phyloP scores from a whole-genome alignment of 2,329 filamentous ascomycete species.

The Cryoendolithus antarcticus region DNA sequence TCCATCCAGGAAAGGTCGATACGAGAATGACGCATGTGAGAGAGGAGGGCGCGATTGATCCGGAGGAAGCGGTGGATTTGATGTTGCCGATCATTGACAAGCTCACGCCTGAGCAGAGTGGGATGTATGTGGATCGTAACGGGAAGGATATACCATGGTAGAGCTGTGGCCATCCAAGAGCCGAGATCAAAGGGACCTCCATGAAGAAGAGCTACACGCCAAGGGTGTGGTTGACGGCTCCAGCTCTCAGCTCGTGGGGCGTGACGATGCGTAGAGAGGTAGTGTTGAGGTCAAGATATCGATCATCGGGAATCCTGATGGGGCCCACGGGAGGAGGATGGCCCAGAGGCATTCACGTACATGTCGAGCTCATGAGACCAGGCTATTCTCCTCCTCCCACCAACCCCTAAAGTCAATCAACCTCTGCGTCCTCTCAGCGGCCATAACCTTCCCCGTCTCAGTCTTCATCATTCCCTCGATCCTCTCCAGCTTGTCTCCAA shows the following conservation, averaged over 20 bases:
- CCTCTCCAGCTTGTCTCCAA: constrained; percentile 60
- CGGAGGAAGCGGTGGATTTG: constrained; percentile 3
- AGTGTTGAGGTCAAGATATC: too few species aligned
- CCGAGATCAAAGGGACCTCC: too few species aligned
- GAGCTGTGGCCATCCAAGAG: neutral
- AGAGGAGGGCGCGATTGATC: constrained; percentile 3
- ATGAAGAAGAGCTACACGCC: too few species aligned
- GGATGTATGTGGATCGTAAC: constrained; percentile 4
- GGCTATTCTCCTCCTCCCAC: constrained; percentile 39
- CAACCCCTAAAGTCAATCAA: constrained; percentile 38
- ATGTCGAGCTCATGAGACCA: neutral
- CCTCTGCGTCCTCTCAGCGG: constrained; percentile 36
- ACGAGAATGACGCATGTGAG: constrained; percentile 5
- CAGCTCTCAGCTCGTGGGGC: too few species aligned
- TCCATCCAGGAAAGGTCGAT: constrained; percentile 5
- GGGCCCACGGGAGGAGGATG: too few species aligned
- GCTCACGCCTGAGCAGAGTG: constrained; percentile 1
- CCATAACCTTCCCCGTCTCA: constrained; percentile 37
- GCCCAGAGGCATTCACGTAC: too few species aligned
- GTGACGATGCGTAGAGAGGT: too few species aligned
- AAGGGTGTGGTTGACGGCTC: too few species aligned
- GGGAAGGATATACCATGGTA: constrained; percentile 4
- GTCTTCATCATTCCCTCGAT: constrained; percentile 52
- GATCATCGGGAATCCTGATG: too few species aligned
- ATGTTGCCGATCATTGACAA: constrained; percentile 5